These are phyloP conservation scores for Boletus reticulatus DNA, from an alignment of 768 basidiomycete species.

Conservation along the genomic window DNA sequence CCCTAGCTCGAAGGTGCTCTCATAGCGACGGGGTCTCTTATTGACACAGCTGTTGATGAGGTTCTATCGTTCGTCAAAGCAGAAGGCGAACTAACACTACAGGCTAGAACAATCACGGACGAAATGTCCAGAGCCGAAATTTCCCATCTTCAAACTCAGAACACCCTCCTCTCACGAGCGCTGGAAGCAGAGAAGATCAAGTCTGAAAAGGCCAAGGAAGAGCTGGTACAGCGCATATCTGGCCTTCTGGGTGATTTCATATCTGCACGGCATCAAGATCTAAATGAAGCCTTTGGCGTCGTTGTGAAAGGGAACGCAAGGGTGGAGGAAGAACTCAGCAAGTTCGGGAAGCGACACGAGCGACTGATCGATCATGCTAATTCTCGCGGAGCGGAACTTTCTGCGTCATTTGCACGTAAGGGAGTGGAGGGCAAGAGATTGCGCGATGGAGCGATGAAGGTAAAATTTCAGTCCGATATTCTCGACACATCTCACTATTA, in stretches of 20 bases:
- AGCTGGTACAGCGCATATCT: conserved; percentile 74
- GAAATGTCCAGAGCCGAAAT: conserved; percentile 53
- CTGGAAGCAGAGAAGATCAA: conserved; percentile 66
- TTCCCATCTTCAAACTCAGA: conserved; percentile 65
- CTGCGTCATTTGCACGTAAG: conserved; percentile 41
- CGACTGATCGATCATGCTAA: conserved; percentile 42
- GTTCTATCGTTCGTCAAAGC: conserved; percentile 53
- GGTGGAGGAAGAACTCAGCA: conserved; percentile 48
- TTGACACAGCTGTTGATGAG: conserved; percentile 60
- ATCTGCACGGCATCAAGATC: conserved; percentile 60
- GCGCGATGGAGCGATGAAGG: conserved; percentile 61
- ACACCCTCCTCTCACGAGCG: conserved; percentile 56
- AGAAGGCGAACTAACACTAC: conserved; percentile 50
- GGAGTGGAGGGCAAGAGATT: conserved; percentile 51
- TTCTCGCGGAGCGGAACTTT: conserved; percentile 41
- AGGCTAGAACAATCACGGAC: conserved; percentile 48
- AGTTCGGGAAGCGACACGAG: conserved; percentile 49
- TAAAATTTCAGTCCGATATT: conserved; percentile 22
- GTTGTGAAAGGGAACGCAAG: conserved; percentile 56
- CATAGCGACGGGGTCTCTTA: conserved; percentile 52
- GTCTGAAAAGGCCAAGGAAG: conserved; percentile 66
- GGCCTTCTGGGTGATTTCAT: conserved; percentile 70
- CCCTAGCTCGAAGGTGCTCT: conserved; percentile 55
- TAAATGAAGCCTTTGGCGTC: conserved; percentile 54
- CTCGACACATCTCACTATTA: conserved; percentile 11